phyloP scores from a whole-genome alignment of 2,329 filamentous ascomycete species.

The Phialemonium atrogriseum region DNA sequence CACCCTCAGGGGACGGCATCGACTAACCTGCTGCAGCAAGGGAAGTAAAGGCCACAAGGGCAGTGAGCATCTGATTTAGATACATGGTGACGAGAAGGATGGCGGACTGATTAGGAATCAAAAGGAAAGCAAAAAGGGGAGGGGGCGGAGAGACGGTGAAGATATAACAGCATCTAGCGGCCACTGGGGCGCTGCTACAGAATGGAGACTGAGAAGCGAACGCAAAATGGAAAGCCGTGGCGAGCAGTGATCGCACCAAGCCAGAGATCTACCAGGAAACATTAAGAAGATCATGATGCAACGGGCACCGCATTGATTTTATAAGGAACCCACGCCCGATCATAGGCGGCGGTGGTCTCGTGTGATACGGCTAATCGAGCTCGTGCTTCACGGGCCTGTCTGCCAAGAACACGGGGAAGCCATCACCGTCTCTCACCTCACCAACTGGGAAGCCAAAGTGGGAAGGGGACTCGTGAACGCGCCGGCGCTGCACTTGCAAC shows the following conservation, averaged over 20 bases:
- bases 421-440: no score
- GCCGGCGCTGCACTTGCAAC: no score
- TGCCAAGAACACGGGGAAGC: constrained; percentile 3
- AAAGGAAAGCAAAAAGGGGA: constrained; percentile 3
- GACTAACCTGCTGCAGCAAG: constrained; percentile 20
- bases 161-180: neutral
- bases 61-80: constrained; percentile 15
- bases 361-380: neutral
- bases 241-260: constrained; percentile 2
- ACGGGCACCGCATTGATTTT: neutral
- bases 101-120: no score
- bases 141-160: no score
- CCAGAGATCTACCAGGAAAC: neutral
- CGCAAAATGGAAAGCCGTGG: neutral
- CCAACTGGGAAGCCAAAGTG: neutral
- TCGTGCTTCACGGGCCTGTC: neutral
- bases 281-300: constrained; percentile 1
- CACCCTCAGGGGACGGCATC: neutral
- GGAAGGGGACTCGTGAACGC: neutral
- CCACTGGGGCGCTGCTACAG: constrained; percentile 1
- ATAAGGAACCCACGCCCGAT: neutral
- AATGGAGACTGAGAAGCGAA: no score
- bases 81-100: constrained; percentile 18
- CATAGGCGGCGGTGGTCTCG: neutral
- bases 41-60: constrained; percentile 18